Evolutionary conservation across 2,329 filamentous ascomycete genomes (phyloP), one percentile per base, ranked within the genome.

Genomic region (Apiospora pterosperma): DNA sequence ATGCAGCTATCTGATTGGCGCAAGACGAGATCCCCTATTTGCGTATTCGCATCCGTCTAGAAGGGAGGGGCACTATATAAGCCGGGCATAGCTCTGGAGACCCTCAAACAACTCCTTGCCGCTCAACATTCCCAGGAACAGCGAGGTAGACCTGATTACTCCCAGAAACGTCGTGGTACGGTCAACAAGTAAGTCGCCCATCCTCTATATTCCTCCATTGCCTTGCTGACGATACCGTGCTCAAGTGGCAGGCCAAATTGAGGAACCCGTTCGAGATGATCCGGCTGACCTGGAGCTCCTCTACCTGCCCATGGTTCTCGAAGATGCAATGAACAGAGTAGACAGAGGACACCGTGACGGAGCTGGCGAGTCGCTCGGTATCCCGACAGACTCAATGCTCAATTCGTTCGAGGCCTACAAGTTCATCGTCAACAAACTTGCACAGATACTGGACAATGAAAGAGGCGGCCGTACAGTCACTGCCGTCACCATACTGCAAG

Each of bases 351-450:
- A 60, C 25, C 36, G 36, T 21, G 52, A 65, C 3, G 23, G 25
- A 4, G 23, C 42, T 12, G 64, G 42, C 5, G 48, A 63, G 39
- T 28, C 48, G 1, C 25, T 36, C 38, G 31, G 36, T 3, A 42
- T 55, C 44, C 38, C 61, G 28, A 59, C 36, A 14, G 64, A 66
- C 16, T 62, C 64, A 4, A 36, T 63, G 28, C 38, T 62, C 2
- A 36, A 59, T 34, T 31, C 28, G 4, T 31, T 58, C 31, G 41
- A 64, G 25, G 28, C 36, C 21, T 41, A 63, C 23, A 59, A 62
- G 23, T 58, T 31, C 44, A 64, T 66, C 48, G 36, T 63, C 6
- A 64, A 66, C 38, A 66, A 66, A 31, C 58, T 66, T 21, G 64
- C 64, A 10, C 62, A 62, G 42, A 44, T 48, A 7, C 63, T 62